Conservation (phyloP, 352 stramenopile genomes). For the Phytophthora fragariae region DNA sequence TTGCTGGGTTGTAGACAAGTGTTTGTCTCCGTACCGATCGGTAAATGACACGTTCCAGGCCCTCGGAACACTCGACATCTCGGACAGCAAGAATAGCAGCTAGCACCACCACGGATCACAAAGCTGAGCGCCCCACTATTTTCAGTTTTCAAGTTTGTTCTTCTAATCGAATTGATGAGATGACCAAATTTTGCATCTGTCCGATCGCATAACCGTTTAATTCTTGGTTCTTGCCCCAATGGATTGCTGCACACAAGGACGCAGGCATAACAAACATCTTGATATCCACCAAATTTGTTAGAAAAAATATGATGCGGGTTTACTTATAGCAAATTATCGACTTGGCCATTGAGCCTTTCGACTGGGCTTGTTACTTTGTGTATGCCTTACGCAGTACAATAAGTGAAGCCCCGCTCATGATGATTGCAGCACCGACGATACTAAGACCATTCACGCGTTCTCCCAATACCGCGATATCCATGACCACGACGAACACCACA, state of each 20-base stretch:
- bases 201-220: not conserved
- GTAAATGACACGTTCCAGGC: constrained; percentile 10
- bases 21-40: not conserved
- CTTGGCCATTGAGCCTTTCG: not conserved
- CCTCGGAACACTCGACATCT: not conserved
- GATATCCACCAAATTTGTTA: too few species aligned
- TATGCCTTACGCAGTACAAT: not conserved
- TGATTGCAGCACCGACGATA: constrained; percentile 2
- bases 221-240: not conserved
- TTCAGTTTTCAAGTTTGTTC: constrained; percentile 18
- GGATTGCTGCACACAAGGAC: not conserved
- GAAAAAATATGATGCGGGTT: too few species aligned
- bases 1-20: not conserved
- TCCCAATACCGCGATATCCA: not conserved
- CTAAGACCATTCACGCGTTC: not conserved
- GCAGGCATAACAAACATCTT: not conserved
- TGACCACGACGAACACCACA: constrained; percentile 4
- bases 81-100: constrained; percentile 21
- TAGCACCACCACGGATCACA: not conserved
- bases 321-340: too few species aligned
- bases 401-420: constrained; percentile 4
- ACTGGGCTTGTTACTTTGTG: not conserved
- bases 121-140: constrained; percentile 22
- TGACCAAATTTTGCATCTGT: constrained; percentile 1
- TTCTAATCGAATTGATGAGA: constrained; percentile 31